Conservation (phyloP, 2,329 filamentous ascomycete genomes). For the Hymenoscyphus linearis region DNA sequence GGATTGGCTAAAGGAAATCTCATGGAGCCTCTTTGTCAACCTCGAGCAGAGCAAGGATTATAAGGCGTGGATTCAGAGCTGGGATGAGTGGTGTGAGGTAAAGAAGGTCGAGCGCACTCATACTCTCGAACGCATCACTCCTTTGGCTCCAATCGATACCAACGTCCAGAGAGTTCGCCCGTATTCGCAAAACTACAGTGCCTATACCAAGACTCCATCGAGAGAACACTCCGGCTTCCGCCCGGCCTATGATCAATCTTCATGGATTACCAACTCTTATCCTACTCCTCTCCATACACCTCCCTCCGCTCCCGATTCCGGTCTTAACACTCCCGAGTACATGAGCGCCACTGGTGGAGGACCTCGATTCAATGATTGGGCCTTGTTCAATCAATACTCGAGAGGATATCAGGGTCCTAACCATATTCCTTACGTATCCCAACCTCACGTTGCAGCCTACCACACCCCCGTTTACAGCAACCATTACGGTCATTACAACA, state of each 20-base stretch:
- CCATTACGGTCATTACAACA: conserved; percentile 35
- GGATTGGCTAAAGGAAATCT: conserved; percentile 63
- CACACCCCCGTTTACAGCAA: conserved; percentile 41
- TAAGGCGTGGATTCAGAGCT: conserved; percentile 58
- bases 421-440: conserved; percentile 34
- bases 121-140: conserved; percentile 37
- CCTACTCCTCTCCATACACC: conserved; percentile 41
- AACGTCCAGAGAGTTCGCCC: conserved; percentile 46
- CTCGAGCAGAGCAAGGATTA: conserved; percentile 59
- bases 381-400: conserved; percentile 44
- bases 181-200: conserved; percentile 37
- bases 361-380: conserved; percentile 48
- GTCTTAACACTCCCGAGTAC: conserved; percentile 49
- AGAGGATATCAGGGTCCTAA: conserved; percentile 32
- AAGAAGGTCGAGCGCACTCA: conserved; percentile 36
- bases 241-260: conserved; percentile 25
- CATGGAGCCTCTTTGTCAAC: conserved; percentile 65
- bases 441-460: conserved; percentile 40
- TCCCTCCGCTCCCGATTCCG: conserved; percentile 48
- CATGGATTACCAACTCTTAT: conserved; percentile 31
- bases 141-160: conserved; percentile 50
- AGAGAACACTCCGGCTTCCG: conserved; percentile 29
- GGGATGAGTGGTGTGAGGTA: conserved; percentile 54
- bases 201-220: conserved; percentile 41
- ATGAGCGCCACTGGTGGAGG: conserved; percentile 41